Conservation (phyloP, 768 basidiomycete genomes). For the Naganishia kalamii region DNA sequence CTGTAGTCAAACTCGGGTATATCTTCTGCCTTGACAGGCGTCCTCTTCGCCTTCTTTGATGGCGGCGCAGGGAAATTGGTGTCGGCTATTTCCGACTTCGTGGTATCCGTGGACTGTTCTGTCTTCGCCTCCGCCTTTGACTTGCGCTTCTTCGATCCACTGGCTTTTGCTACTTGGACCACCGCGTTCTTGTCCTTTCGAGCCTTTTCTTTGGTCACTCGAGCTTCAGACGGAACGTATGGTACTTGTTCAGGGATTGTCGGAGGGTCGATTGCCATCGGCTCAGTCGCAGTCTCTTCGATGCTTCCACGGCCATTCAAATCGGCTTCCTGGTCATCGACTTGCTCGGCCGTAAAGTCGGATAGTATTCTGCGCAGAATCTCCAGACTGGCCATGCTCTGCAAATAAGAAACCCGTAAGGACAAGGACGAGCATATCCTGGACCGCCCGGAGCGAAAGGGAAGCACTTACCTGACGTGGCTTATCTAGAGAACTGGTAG, state of each 20-base stretch:
- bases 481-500: neutral
- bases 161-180: constrained; percentile 67
- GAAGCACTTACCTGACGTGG: neutral
- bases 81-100: constrained; percentile 57
- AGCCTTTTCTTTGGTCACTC: constrained; percentile 41
- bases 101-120: constrained; percentile 59
- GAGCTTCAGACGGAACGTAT: constrained; percentile 64
- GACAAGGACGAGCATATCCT: too few species aligned
- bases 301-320: constrained; percentile 48
- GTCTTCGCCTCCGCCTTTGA: constrained; percentile 63
- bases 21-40: constrained; percentile 24
- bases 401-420: neutral
- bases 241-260: constrained; percentile 60
- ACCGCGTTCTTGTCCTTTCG: constrained; percentile 54
- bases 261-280: constrained; percentile 1
- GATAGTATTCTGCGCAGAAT: neutral
- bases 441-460: neutral
- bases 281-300: constrained; percentile 6
- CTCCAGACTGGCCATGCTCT: neutral
- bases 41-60: constrained; percentile 33
- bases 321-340: neutral
- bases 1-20: constrained; percentile 65
- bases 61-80: constrained; percentile 7
- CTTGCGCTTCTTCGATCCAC: constrained; percentile 62
- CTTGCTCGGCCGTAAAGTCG: neutral